Evolutionary conservation across 1,139 yeast genomes (phyloP), one percentile per base, ranked within the genome.

Genomic region (Lodderomyces elongisporus): DNA sequence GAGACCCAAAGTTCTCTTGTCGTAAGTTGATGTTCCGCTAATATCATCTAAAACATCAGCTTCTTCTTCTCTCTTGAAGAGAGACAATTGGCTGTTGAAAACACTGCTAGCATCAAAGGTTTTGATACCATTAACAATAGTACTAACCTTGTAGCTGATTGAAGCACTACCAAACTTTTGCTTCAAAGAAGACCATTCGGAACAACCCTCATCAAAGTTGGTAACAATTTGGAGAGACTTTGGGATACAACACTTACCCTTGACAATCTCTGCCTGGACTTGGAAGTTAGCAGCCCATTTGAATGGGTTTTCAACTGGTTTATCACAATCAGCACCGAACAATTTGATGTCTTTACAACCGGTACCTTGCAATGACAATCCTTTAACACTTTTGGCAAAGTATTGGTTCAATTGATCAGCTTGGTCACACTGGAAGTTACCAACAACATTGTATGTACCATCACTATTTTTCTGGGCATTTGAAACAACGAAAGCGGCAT

Each of bases 151-250:
- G 31, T 33, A 33, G 14, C 18, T 13, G 7, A 32, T 21, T n/a
- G 22, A 18, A n/a, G 16, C 17, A 20, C 25, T 12, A 17, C 38
- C 41, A 18, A 38, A 35, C 18, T 31, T 10, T 22, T 33, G 20
- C 25, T 27, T 26, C 13, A 38, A 26, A 16, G 33, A 29, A 23
- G 30, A 34, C 17, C 31, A 27, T 17, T 14, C 77, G 8, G 88
- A 87, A 47, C 80, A 88, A 9, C 85, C 85, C 37, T 88, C 32
- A 23, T 14, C n/a, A 17, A 65, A 69, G 45, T 80, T 87, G 37
- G 79, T 71, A 1, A 87, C 88, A 5, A 39, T 35, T 30, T 30
- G 21, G 25, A 39, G 37, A 15, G 30, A 34, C 10, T 32, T 25
- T 27, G 42, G 42, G 30, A 39, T 32, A 37, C 42, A 39, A 37